Percentiles rank a stretch among this genome's conserved stretches.
Conservation (phyloP, 768 basidiomycete genomes). For the Trametes meyenii region DNA sequence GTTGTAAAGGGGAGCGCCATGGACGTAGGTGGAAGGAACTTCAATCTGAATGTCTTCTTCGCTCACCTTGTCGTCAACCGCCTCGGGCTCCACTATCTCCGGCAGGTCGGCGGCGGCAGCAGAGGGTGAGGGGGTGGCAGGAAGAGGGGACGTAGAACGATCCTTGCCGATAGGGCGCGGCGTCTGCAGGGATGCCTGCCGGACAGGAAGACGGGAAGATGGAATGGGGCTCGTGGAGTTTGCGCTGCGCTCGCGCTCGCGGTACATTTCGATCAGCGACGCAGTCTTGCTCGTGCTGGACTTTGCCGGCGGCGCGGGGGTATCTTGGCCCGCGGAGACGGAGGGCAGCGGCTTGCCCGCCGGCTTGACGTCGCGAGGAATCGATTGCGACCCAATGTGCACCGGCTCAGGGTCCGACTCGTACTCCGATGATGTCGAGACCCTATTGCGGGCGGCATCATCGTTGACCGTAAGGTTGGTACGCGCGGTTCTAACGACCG, state of each 20-base stretch:
- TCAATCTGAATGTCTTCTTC: conserved; percentile 24
- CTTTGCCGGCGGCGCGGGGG: conserved; percentile 23
- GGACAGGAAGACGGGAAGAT: conserved; percentile 42
- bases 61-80: conserved; percentile 24
- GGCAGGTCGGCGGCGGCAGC: conserved; percentile 25
- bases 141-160: conserved; percentile 41
- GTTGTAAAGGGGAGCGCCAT: conserved; percentile 85
- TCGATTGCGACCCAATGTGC: conserved; percentile 13
- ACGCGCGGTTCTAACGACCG: conserved; percentile 5
- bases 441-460: neutral
- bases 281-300: conserved; percentile 62
- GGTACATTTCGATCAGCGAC: conserved; percentile 84
- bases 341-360: conserved; percentile 6
- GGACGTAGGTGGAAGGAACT: conserved; percentile 58
- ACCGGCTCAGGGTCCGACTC: conserved; percentile 20
- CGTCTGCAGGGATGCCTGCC: conserved; percentile 31
- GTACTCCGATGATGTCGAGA: conserved; percentile 18
- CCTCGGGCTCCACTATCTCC: conserved; percentile 22
- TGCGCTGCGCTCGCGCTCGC: conserved; percentile 60
- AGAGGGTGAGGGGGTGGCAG: conserved; percentile 30
- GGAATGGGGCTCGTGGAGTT: conserved; percentile 19
- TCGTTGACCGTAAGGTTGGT: neutral
- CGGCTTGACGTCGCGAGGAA: conserved; percentile 16
- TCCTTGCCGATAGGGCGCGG: conserved; percentile 21
- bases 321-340: neutral